Conservation (phyloP, 345 rosid species). For the Populus alba region DNA sequence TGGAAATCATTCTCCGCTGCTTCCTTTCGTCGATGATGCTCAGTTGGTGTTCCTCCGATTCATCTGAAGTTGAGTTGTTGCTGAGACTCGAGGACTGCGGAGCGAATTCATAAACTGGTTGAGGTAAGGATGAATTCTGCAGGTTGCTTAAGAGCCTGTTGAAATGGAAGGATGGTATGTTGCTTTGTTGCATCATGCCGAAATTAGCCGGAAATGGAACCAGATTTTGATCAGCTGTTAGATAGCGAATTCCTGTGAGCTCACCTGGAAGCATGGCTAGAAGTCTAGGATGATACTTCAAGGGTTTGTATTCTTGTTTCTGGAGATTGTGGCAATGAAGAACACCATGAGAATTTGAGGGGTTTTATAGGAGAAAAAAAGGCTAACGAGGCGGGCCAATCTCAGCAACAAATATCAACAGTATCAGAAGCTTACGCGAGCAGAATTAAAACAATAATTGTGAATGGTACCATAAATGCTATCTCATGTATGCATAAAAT, state of each 20-base stretch:
- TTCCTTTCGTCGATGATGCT: slow-evolving; percentile 76
- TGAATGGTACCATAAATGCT: slow-evolving; percentile 10
- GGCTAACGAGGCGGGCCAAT: slow-evolving; percentile 30
- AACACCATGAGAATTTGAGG: slow-evolving; percentile 27
- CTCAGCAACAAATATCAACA: slow-evolving; percentile 20
- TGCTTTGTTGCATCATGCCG: slow-evolving; percentile 29
- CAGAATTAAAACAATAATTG: slow-evolving; percentile 14
- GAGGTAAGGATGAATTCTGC: slow-evolving; percentile 34
- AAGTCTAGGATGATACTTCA: slow-evolving; percentile 7
- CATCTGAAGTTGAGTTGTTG: slow-evolving; percentile 82
- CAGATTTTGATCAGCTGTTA: slow-evolving; percentile 38
- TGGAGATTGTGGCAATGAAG: slow-evolving; percentile 26
- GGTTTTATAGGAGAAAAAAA: slow-evolving; percentile 49
- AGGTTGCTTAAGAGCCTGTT: slow-evolving; percentile 37
- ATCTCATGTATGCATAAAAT: not conserved
- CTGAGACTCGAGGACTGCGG: slow-evolving; percentile 45
- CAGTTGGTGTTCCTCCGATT: slow-evolving; percentile 63
- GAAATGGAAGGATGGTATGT: slow-evolving; percentile 43
- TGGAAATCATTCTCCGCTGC: slow-evolving; percentile 90
- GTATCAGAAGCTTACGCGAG: slow-evolving; percentile 23
- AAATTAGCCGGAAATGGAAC: slow-evolving; percentile 33
- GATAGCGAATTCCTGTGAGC: slow-evolving; percentile 46
- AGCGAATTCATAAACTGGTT: slow-evolving; percentile 35
- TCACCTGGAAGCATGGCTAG: slow-evolving; percentile 53
- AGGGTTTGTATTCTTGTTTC: slow-evolving; percentile 5